A percentile compares a stretch with the other conserved stretches of the same genome.
Evolutionary conservation across 257 asterid species (phyloP).

Genomic region (Thymus mandschuricus): DNA sequence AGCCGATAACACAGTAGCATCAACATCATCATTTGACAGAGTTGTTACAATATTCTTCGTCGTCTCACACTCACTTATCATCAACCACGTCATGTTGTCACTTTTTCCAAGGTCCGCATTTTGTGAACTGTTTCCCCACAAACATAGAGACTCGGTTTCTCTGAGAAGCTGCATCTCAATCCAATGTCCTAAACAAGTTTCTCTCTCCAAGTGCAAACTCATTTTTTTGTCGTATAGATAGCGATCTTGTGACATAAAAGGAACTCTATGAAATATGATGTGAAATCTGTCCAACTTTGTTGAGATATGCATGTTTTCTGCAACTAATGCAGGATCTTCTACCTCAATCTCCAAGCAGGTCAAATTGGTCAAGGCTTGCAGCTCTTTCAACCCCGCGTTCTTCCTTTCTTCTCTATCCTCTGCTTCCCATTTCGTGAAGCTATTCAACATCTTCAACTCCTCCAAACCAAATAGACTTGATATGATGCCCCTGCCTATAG

Average conservation of each 20-base stretch:
- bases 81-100: background rate
- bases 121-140: background rate
- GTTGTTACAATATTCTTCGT: background rate
- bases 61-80: background rate
- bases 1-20: no score
- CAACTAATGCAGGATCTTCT: background rate
- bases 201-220: no score
- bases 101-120: background rate
- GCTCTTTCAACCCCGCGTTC: background rate
- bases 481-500: background rate
- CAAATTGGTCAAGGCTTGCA: background rate
- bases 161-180: background rate
- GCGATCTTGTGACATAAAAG: background rate
- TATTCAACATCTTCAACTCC: background rate
- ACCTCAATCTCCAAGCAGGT: background rate
- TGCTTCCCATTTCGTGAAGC: background rate
- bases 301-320: background rate
- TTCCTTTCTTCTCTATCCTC: background rate
- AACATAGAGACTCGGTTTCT: background rate
- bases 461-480: background rate
- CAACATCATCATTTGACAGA: background rate
- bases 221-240: background rate
- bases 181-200: background rate
- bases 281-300: background rate
- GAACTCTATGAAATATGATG: background rate